Conservation (phyloP, 352 stramenopile genomes). For the Globisporangium megalacanthum region DNA sequence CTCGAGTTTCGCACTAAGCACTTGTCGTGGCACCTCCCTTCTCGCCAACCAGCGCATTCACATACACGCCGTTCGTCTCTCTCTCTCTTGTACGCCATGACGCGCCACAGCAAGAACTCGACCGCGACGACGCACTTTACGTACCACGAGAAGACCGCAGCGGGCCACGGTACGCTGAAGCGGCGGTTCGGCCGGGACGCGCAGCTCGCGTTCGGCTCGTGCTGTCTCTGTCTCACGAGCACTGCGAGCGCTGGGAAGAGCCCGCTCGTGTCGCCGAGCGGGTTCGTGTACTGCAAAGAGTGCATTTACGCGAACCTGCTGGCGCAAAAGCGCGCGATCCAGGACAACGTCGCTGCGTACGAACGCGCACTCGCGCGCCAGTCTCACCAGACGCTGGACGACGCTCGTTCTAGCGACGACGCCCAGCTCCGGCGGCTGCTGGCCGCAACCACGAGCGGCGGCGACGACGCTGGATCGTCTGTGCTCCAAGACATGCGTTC, state of each 20-base stretch:
- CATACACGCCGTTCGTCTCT: neutral
- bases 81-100: constrained; percentile 30
- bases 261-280: constrained; percentile 61
- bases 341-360: constrained; percentile 59
- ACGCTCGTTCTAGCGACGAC: constrained; percentile 41
- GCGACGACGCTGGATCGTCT: constrained; percentile 1
- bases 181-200: constrained; percentile 75
- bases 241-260: constrained; percentile 40
- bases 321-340: constrained; percentile 76
- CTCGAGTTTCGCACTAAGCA: too few relatives aligned
- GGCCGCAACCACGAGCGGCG: constrained; percentile 23
- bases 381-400: constrained; percentile 42
- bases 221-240: constrained; percentile 66
- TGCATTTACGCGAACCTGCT: constrained; percentile 87
- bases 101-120: constrained; percentile 85
- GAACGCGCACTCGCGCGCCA: constrained; percentile 54
- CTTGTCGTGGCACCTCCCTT: too few relatives aligned
- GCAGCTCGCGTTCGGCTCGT: constrained; percentile 72
- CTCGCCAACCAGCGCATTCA: neutral
- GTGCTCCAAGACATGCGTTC: constrained; percentile 3
- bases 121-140: constrained; percentile 85
- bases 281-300: constrained; percentile 84
- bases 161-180: constrained; percentile 80
- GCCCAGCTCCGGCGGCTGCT: constrained; percentile 48
- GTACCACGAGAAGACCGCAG: constrained; percentile 73